Evolutionary conservation across 805 yeast species (phyloP).

Genomic region (Ogataea naganishii): DNA sequence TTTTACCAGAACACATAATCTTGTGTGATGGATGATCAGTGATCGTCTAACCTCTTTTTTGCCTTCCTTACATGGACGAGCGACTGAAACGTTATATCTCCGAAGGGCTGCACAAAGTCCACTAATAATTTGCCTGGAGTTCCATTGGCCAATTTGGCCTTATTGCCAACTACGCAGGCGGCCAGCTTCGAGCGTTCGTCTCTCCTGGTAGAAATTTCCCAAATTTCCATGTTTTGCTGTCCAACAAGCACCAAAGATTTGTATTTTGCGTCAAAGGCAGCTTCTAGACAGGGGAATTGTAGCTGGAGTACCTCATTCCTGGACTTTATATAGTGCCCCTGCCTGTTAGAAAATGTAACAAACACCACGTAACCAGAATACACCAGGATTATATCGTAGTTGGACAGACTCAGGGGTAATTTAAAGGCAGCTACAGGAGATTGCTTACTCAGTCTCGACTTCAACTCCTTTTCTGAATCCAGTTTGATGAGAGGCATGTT

Average conservation of each 20-base stretch:
- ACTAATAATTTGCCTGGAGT: constrained; percentile 22
- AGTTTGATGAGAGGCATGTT: constrained; percentile 14
- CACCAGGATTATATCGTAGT: constrained; percentile 20
- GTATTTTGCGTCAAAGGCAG: constrained; percentile 20
- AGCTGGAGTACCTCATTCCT: constrained; percentile 18
- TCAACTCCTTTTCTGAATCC: constrained; percentile 16
- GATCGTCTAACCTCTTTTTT: no score
- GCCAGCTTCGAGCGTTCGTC: constrained; percentile 12
- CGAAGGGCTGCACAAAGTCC: no score
- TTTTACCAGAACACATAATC: no score
- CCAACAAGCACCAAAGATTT: constrained; percentile 15
- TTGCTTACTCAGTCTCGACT: constrained; percentile 12
- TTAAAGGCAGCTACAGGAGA: constrained; percentile 20
- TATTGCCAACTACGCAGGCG: constrained; percentile 17
- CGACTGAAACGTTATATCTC: no score
- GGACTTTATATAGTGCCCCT: constrained; percentile 12
- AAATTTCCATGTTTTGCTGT: constrained; percentile 17
- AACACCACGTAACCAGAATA: constrained; percentile 19
- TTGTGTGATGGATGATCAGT: no score
- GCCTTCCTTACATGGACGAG: no score
- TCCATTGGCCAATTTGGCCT: constrained; percentile 14
- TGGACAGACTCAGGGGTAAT: constrained; percentile 7
- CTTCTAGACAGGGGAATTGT: constrained; percentile 16
- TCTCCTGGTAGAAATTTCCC: constrained; percentile 14
- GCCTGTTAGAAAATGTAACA: constrained; percentile 12